A percentile compares a stretch with the other conserved stretches of the same genome.
Conservation (phyloP, 768 basidiomycete genomes). For the Stropharia rugosoannulata region DNA sequence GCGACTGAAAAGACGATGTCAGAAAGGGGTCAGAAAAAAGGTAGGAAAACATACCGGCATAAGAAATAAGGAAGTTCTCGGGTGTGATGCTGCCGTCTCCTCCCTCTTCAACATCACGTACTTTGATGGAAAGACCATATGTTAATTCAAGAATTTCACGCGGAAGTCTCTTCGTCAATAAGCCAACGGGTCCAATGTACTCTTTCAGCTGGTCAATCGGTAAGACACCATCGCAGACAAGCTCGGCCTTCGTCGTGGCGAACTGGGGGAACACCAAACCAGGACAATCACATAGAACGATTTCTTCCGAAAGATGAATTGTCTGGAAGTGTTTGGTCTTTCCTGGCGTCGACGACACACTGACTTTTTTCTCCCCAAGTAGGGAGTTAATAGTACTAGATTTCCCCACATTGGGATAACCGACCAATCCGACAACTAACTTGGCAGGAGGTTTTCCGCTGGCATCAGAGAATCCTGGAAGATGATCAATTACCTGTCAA, state of each 20-base stretch:
- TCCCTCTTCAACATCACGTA: slow-evolving; percentile 71
- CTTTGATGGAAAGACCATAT: slow-evolving; percentile 82
- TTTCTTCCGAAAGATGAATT: slow-evolving; percentile 84
- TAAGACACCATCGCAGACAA: slow-evolving; percentile 95
- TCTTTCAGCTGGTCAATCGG: slow-evolving; percentile 98
- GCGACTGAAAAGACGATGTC: slow-evolving; percentile 61
- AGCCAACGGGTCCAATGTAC: slow-evolving; percentile 77
- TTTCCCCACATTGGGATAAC: slow-evolving; percentile 98
- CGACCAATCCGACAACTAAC: slow-evolving; percentile 87
- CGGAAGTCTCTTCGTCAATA: slow-evolving; percentile 80
- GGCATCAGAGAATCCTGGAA: slow-evolving; percentile 57
- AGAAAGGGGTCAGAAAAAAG: slow-evolving; percentile 9
- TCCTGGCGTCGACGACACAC: slow-evolving; percentile 96
- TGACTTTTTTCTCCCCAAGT: slow-evolving; percentile 95
- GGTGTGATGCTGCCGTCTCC: slow-evolving; percentile 74
- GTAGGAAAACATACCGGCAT: slow-evolving; percentile 77
- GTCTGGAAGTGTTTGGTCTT: slow-evolving; percentile 99
- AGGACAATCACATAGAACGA: slow-evolving; percentile 94
- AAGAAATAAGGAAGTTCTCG: slow-evolving; percentile 81
- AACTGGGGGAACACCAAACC: slow-evolving; percentile 99
- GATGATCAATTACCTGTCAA: neutral
- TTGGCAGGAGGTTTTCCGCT: slow-evolving; percentile 59
- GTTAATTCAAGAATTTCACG: slow-evolving; percentile 82
- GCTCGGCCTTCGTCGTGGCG: slow-evolving; percentile 92
- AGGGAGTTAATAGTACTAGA: slow-evolving; percentile 97